Conservation (phyloP, 1,139 yeast species). For the Geotrichum fermentans region DNA sequence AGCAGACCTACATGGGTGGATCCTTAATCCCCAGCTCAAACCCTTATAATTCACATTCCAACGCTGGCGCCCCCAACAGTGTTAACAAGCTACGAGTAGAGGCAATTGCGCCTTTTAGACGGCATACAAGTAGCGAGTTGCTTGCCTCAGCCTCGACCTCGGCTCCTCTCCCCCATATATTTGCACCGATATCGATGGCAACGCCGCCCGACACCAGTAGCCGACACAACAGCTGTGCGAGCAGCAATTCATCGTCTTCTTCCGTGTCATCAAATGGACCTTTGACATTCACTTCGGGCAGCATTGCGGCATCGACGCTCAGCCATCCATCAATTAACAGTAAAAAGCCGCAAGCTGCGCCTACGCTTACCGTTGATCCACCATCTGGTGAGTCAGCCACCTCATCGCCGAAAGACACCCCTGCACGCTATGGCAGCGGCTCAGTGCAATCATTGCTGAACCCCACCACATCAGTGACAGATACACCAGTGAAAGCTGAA, state of each 20-base stretch:
- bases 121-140: constrained; percentile 21
- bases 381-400: constrained; percentile 3
- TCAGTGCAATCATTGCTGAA: constrained; percentile 14
- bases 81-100: constrained; percentile 16
- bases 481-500: neutral
- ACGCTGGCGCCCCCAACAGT: neutral
- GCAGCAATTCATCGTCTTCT: constrained; percentile 15
- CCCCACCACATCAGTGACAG: neutral
- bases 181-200: constrained; percentile 10
- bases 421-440: constrained; percentile 14
- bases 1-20: constrained; percentile 10
- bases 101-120: constrained; percentile 18
- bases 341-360: neutral
- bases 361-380: constrained; percentile 8
- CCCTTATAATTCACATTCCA: constrained; percentile 6
- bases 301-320: neutral
- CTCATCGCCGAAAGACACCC: neutral
- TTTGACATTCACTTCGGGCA: neutral
- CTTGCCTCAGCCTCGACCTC: neutral
- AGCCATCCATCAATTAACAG: neutral
- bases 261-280: too few species aligned
- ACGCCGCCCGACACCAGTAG: constrained; percentile 12
- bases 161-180: neutral
- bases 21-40: constrained; percentile 20
- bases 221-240: constrained; percentile 21